Evolutionary conservation across 148 eudicot species (phyloP).

Genomic region (Rhododendron simsii): DNA sequence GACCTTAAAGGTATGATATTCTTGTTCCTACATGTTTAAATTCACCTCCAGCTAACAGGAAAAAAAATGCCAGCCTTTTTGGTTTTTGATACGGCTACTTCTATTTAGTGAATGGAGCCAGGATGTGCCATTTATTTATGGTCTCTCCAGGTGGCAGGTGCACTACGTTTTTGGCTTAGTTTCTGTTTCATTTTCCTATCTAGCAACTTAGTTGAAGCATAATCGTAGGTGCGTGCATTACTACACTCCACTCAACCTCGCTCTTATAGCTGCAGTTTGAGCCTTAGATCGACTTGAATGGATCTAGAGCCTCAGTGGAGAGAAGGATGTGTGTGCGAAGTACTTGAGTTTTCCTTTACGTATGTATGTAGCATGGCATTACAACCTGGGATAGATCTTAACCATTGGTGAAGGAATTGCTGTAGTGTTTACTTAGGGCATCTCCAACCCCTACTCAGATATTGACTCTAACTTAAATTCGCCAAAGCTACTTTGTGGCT

Average conservation of each 20-base stretch:
- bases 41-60: not conserved
- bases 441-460: not conserved
- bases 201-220: not conserved
- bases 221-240: not conserved
- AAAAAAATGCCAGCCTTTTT: not conserved
- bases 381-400: not conserved
- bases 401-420: not conserved
- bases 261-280: not conserved
- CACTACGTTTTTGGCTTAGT: not conserved
- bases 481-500: not conserved
- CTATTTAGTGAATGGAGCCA: not conserved
- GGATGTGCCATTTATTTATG: not conserved
- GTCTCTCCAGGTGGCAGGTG: not conserved
- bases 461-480: not conserved
- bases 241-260: not conserved
- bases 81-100: not conserved
- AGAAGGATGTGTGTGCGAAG: not conserved
- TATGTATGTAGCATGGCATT: not conserved
- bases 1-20: slow-evolving; percentile 59
- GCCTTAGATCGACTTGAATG: not conserved
- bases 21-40: not conserved
- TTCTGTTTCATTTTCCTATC: not conserved
- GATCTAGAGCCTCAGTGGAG: not conserved
- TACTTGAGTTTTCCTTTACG: not conserved
- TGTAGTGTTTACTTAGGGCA: not conserved